Evolutionary conservation across 129 eudicot species (phyloP).

Genomic region (Ambrosia artemisiifolia): DNA sequence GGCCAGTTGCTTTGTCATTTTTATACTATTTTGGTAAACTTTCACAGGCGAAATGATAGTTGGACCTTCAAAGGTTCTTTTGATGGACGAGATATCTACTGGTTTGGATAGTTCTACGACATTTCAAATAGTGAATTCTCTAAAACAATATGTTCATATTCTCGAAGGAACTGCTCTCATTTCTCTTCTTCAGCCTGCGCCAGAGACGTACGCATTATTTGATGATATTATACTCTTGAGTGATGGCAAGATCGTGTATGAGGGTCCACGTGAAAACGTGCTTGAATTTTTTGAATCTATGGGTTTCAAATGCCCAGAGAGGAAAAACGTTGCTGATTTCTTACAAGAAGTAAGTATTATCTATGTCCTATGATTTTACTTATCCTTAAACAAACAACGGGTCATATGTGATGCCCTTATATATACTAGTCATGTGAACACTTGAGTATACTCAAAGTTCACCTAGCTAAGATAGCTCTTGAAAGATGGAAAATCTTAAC

Average conservation of each 20-base stretch:
- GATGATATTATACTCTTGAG: conserved; percentile 74
- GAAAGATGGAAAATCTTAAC: background rate
- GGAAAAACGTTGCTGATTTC: conserved; percentile 89
- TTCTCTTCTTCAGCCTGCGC: conserved; percentile 92
- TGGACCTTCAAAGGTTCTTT: conserved; percentile 80
- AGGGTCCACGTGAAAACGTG: conserved; percentile 72
- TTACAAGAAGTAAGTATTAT: conserved; percentile 68
- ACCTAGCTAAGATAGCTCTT: background rate
- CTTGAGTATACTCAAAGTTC: background rate
- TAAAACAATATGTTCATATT: conserved; percentile 65
- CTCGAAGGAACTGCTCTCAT: conserved; percentile 69
- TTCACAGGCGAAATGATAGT: conserved; percentile 75
- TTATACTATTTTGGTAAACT: background rate
- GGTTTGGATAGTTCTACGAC: conserved; percentile 93
- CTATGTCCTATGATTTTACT: background rate
- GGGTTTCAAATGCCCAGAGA: conserved; percentile 81
- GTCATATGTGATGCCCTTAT: too few species aligned
- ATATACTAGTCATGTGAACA: background rate
- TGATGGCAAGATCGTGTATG: conserved; percentile 67
- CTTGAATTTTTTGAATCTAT: conserved; percentile 70
- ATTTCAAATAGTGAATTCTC: conserved; percentile 67
- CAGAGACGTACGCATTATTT: conserved; percentile 73
- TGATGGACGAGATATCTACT: conserved; percentile 95
- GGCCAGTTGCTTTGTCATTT: background rate
- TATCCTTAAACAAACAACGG: too few species aligned